Conservation (phyloP, 352 stramenopile species). For the Globisporangium parvum region DNA sequence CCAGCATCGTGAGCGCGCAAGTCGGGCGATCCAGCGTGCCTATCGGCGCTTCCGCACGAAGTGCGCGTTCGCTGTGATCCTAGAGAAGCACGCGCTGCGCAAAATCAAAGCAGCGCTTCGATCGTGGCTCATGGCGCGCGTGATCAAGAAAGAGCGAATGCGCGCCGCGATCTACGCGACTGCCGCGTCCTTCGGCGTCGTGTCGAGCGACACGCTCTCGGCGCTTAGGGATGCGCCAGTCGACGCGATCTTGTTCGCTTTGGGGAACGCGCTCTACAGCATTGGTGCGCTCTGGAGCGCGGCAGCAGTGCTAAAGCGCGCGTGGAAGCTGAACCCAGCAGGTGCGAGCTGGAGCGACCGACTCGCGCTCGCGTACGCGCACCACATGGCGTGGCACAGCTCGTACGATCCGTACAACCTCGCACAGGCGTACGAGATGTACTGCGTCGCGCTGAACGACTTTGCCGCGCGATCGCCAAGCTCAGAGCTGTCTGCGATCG, state of each 20-base stretch:
- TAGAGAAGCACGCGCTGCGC: conserved; percentile 31
- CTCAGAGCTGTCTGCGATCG: conserved; percentile 6
- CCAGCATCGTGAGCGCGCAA: conserved; percentile 18
- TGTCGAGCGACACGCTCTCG: conserved; percentile 2
- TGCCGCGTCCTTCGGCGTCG: conserved; percentile 2
- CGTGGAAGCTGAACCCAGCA: conserved; percentile 4
- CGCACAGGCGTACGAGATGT: conserved; percentile 36
- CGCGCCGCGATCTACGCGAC: conserved; percentile 24
- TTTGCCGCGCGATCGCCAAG: neutral
- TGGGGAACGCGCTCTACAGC: conserved; percentile 39
- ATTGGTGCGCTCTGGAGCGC: conserved; percentile 54
- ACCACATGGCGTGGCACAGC: conserved; percentile 63
- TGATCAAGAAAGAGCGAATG: conserved; percentile 34
- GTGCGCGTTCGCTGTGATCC: conserved; percentile 19
- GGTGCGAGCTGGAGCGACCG: conserved; percentile 3
- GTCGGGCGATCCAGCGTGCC: conserved; percentile 36
- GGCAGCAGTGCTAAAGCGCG: conserved; percentile 40
- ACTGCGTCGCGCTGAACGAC: conserved; percentile 28
- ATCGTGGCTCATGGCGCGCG: conserved; percentile 38
- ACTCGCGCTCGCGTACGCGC: conserved; percentile 44
- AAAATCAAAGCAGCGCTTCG: conserved; percentile 28
- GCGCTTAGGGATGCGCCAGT: conserved; percentile 17
- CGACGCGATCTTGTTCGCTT: conserved; percentile 24
- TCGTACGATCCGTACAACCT: conserved; percentile 54
- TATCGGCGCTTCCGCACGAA: conserved; percentile 28